Base-by-base conservation (phyloP, 441 rosid genomes). In the Kokia cookei region DNA sequence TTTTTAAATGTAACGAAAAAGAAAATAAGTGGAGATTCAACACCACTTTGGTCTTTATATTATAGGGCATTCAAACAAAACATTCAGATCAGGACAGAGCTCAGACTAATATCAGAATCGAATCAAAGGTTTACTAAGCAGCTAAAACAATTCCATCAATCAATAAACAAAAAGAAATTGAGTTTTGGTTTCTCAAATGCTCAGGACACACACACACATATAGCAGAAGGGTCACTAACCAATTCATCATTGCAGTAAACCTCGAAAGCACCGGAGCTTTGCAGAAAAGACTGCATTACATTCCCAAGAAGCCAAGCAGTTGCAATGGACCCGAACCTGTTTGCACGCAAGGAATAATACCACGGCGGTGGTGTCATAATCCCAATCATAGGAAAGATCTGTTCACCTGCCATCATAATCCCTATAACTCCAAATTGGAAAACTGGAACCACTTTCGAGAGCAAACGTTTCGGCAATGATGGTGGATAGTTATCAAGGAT, bases 191-290 rank as follows among this genome's bases (percentile, higher is more conserved):
- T 45, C 54, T 65, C 10, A 9, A 45, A 45, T 65, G 54, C 35
- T 65, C 54, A 43, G 17, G 2, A 22, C 17, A 43, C n/a, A 42
- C 29, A 62, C 26, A 65, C 6, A 11, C 5, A 19, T 8, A 45
- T 14, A 40, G 29, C 24, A 53, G 72, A 55, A 32, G 42, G 58
- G 19, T 29, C 60, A 76, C 89, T 82, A 68, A 95, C 98, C 92
- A 83, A 73, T 80, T 90, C 88, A 24, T 86, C 93, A 64, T 96
- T 86, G 87, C 85, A 87, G 80, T 65, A 75, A 66, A 96, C 94
- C 84, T 96, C 98, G 71, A 96, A 96, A 29, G 99, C 99, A 63
- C 97, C 97, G 8, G 97, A 90, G 85, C 94, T 96, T 84, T 92
- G 97, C 69, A 96, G 90, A 82, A 92, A 90, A 50, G 97, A 91